A percentile compares a stretch with the other conserved stretches of the same genome.
These are phyloP conservation scores for Ogataea methylovora DNA, from an alignment of 805 yeast species.

Conservation along the genomic window DNA sequence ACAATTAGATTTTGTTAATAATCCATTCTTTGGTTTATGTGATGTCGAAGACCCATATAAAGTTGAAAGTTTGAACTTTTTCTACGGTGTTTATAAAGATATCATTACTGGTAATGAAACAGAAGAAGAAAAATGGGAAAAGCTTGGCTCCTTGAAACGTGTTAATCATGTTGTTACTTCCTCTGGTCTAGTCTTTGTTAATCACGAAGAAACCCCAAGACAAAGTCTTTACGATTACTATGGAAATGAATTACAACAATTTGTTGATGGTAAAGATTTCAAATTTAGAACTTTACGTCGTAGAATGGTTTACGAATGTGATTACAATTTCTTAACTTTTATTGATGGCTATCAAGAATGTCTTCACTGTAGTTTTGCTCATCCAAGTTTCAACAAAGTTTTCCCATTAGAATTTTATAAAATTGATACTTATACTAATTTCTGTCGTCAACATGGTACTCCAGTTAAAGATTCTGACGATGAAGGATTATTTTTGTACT, in stretches of 20 bases:
- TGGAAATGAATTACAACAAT: constrained; percentile 13
- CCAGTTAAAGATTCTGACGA: constrained; percentile 8
- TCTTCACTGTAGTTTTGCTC: constrained; percentile 20
- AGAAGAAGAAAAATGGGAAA: constrained; percentile 6
- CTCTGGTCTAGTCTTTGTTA: constrained; percentile 19
- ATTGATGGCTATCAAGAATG: constrained; percentile 23
- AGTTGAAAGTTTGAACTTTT: constrained; percentile 9
- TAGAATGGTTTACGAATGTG: constrained; percentile 16
- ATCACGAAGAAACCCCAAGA: constrained; percentile 15
- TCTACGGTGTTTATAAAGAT: constrained; percentile 19
- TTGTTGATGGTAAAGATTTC: constrained; percentile 13
- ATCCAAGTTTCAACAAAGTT: constrained; percentile 19
- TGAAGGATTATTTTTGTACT: constrained; percentile 19
- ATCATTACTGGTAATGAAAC: constrained; percentile 7
- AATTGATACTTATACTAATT: constrained; percentile 18
- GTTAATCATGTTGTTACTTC: constrained; percentile 17
- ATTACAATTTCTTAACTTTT: constrained; percentile 17
- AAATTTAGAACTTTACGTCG: constrained; percentile 12
- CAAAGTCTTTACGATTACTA: constrained; percentile 12
- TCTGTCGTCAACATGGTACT: constrained; percentile 20
- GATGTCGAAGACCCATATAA: constrained; percentile 16
- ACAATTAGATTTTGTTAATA: constrained; percentile 18
- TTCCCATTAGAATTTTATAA: constrained; percentile 21
- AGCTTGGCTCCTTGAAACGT: constrained; percentile 8
- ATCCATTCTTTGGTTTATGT: constrained; percentile 20